phyloP scores from a whole-genome alignment of 306 rosid species.

The Dalbergia cultrata region DNA sequence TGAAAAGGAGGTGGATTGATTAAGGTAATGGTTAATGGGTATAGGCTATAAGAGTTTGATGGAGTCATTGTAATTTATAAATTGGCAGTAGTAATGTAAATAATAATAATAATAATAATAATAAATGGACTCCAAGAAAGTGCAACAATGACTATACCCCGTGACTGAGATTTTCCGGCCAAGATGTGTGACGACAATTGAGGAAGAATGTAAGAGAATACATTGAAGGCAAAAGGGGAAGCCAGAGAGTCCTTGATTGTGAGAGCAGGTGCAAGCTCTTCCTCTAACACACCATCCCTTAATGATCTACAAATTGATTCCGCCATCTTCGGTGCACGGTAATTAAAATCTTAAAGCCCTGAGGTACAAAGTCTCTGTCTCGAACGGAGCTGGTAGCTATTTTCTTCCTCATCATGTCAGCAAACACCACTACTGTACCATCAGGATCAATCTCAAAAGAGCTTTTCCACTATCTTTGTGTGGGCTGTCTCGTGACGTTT shows the following conservation, averaged over 20 bases:
- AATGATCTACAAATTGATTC: slow-evolving; percentile 77
- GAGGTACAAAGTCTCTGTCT: not conserved
- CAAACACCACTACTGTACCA: slow-evolving; percentile 75
- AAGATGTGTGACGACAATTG: slow-evolving; percentile 68
- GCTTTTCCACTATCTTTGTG: slow-evolving; percentile 88
- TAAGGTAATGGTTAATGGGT: no score
- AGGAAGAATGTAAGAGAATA: slow-evolving; percentile 67
- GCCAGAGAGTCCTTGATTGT: slow-evolving; percentile 73
- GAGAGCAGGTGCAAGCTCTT: slow-evolving; percentile 87
- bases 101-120: no score
- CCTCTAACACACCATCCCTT: slow-evolving; percentile 83
- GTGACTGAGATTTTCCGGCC: slow-evolving; percentile 78
- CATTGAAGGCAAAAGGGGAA: slow-evolving; percentile 71
- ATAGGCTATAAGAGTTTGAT: no score
- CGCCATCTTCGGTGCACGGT: slow-evolving; percentile 58
- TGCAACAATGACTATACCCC: slow-evolving; percentile 80
- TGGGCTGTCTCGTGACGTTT: slow-evolving; percentile 94
- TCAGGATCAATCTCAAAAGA: slow-evolving; percentile 88
- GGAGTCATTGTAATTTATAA: no score
- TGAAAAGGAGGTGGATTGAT: no score
- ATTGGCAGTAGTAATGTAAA: no score
- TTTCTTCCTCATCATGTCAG: slow-evolving; percentile 98
- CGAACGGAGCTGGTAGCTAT: slow-evolving; percentile 92
- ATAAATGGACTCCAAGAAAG: no score
- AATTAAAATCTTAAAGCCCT: not conserved